These are phyloP conservation scores for Colletotrichum sp. DNA, from an alignment of 2,329 filamentous ascomycete species.

Conservation along the genomic window DNA sequence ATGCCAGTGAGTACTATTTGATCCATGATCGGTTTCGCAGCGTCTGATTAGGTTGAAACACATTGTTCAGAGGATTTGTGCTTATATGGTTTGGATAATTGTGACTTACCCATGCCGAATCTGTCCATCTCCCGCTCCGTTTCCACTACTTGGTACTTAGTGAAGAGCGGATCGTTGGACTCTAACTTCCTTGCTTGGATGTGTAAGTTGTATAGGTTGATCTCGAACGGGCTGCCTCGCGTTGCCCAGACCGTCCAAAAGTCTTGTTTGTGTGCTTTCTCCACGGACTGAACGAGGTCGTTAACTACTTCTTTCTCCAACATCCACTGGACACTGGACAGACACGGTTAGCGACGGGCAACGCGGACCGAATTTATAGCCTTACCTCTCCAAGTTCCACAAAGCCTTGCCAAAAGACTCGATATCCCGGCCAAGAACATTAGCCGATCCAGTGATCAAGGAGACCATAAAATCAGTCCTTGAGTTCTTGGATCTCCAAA, in stretches of 20 bases:
- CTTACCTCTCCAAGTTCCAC: constrained; percentile 8
- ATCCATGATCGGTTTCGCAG: background rate
- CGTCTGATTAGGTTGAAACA: background rate
- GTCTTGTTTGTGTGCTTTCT: background rate
- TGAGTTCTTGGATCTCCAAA: background rate
- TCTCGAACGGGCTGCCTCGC: constrained; percentile 1
- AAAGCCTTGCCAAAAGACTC: background rate
- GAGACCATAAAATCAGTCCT: background rate
- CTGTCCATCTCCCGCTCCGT: background rate
- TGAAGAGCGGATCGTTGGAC: background rate
- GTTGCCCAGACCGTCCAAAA: constrained; percentile 4
- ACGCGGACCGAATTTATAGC: background rate
- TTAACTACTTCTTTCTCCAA: background rate
- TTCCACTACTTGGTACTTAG: background rate
- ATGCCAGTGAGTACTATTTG: background rate
- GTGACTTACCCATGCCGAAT: constrained; percentile 1
- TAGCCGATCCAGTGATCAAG: background rate
- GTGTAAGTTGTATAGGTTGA: constrained; percentile 3
- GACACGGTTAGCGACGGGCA: background rate
- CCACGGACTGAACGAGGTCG: background rate
- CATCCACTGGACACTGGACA: background rate
- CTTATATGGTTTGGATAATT: background rate
- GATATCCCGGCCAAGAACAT: background rate
- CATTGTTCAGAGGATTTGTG: background rate
- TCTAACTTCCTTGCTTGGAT: constrained; percentile 5